Base-by-base conservation (phyloP, 176 grass and related monocot species). In the Triticum timopheevii region DNA sequence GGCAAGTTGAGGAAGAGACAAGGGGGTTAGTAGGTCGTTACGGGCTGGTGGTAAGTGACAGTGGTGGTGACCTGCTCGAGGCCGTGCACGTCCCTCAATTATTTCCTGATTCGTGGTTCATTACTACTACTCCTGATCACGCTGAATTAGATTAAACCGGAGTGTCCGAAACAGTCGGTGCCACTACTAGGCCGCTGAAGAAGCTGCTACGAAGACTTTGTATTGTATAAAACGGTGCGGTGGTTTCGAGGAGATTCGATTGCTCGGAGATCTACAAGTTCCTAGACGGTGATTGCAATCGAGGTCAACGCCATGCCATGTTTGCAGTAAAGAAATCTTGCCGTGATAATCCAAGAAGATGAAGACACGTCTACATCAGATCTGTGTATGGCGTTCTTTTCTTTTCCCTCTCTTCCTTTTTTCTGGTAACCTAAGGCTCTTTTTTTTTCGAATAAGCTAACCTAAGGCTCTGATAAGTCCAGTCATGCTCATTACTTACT, bases 1-100 rank as follows among this genome's bases (percentile, higher is more conserved):
- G 1, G n/a, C 76, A 74, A 81, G 87, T 61, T 89, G 69, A 80
- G 87, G 59, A 84, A 85, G 59, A 24, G 88, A 89, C 88, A 85
- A 61, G 12, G 24, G 69, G 72, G 56, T 59, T 83, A 80, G 73
- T 80, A 24, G 76, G 87, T 66, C 82, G 87, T 83, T 86, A 81
- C 13, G 73, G 77, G 65, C 39, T 79, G 82, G 28, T 83, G 38
- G 22, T 36, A 16, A 50, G 76, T 33, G 67, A 82, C 52, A 33
- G 88, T 31, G 81, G 64, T 66, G 80, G 35, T 33, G 42, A 22
- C 73, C 73, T 76, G 22, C 62, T 83, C 69, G 30, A 69, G 74
- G 44, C 42, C 76, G 8, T 44, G 76, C 1, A 59, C 3, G n/a
- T 12, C 31, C 79, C 70, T 81, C 76, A 81, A 68, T 61, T 67